Percentiles rank a stretch among this genome's conserved stretches.
Evolutionary conservation across 495 filamentous ascomycete genomes (phyloP).

Genomic region (Daldinia grandis): DNA sequence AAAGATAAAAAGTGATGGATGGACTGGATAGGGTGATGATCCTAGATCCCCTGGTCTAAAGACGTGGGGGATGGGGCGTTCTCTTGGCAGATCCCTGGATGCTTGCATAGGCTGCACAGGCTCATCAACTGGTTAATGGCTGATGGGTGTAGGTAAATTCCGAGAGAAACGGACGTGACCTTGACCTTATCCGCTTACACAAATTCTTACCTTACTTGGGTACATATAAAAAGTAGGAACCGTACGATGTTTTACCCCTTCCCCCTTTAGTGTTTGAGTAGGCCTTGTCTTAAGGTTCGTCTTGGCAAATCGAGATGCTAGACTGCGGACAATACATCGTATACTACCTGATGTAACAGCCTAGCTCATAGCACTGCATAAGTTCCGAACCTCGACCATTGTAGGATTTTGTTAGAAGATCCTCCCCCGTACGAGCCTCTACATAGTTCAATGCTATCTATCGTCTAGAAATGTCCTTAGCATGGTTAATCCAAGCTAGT

Average conservation of each 20-base stretch:
- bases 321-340: conserved; percentile 9
- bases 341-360: conserved; percentile 2
- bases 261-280: conserved; percentile 5
- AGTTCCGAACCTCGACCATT: background rate
- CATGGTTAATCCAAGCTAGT: conserved; percentile 10
- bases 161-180: conserved; percentile 23
- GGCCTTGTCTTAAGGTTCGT: background rate
- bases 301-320: conserved; percentile 5
- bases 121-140: conserved; percentile 37
- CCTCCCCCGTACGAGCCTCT: background rate
- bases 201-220: background rate
- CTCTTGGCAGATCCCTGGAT: conserved; percentile 47
- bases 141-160: conserved; percentile 36
- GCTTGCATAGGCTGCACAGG: conserved; percentile 38
- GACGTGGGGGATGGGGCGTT: conserved; percentile 39
- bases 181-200: conserved; percentile 27
- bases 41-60: conserved; percentile 31
- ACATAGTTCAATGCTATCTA: background rate
- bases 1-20: conserved; percentile 32
- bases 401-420: background rate
- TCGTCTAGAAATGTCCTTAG: conserved; percentile 3
- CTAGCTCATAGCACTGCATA: background rate
- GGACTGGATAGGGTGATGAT: conserved; percentile 37
- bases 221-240: conserved; percentile 15
- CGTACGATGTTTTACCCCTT: conserved; percentile 26